phyloP scores from a whole-genome alignment of 1,139 yeast species.

The Yamadazyma oceani region DNA sequence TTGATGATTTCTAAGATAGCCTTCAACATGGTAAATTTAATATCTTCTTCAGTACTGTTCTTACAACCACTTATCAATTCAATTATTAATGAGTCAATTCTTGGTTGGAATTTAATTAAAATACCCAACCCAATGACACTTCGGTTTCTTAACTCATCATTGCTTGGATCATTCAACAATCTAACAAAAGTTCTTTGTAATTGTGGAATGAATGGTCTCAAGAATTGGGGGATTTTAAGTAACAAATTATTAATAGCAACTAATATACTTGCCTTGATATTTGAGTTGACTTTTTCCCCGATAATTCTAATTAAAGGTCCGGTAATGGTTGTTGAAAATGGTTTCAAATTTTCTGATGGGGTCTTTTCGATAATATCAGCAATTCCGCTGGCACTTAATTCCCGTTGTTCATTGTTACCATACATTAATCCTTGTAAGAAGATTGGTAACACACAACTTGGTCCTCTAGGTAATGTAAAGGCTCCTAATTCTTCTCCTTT shows the following conservation, averaged over 20 bases:
- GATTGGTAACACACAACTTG: slow-evolving; percentile 83
- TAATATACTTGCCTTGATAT: slow-evolving; percentile 89
- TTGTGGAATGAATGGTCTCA: slow-evolving; percentile 96
- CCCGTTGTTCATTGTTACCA: slow-evolving; percentile 84
- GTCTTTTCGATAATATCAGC: slow-evolving; percentile 87
- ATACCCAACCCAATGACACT: slow-evolving; percentile 93
- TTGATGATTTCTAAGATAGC: slow-evolving; percentile 83
- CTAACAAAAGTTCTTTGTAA: slow-evolving; percentile 95
- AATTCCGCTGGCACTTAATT: slow-evolving; percentile 82
- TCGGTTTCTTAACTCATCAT: slow-evolving; percentile 71
- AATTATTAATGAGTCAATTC: slow-evolving; percentile 88
- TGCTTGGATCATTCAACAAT: slow-evolving; percentile 74
- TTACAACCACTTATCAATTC: slow-evolving; percentile 81
- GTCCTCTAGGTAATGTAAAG: slow-evolving; percentile 80
- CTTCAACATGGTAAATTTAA: slow-evolving; percentile 79
- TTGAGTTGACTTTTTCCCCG: slow-evolving; percentile 91
- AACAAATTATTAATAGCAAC: slow-evolving; percentile 78
- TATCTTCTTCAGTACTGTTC: slow-evolving; percentile 57
- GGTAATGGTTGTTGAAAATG: slow-evolving; percentile 89
- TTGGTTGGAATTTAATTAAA: slow-evolving; percentile 83
- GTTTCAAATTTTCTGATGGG: slow-evolving; percentile 75
- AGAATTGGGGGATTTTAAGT: slow-evolving; percentile 81
- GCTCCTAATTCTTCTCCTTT: slow-evolving; percentile 71
- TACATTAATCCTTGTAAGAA: slow-evolving; percentile 95
- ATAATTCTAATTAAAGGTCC: slow-evolving; percentile 98